phyloP scores from a whole-genome alignment of 2,329 filamentous ascomycete species.

The Verticillium dahliae region DNA sequence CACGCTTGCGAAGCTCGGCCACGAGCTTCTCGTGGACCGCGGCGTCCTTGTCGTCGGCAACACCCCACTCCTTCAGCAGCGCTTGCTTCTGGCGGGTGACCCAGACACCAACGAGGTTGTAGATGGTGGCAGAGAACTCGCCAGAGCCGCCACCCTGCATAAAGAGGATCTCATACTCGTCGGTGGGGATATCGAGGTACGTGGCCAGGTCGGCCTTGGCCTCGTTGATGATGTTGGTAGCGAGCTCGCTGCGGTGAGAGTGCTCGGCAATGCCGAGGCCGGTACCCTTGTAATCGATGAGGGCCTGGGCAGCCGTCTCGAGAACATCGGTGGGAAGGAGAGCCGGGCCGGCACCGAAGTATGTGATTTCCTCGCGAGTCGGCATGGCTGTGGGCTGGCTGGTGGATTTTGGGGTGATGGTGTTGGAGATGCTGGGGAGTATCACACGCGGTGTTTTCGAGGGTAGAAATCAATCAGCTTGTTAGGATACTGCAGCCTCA shows the following conservation, averaged over 20 bases:
- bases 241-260: constrained; percentile 77
- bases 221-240: constrained; percentile 70
- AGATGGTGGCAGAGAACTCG: constrained; percentile 76
- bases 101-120: constrained; percentile 82
- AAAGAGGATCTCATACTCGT: constrained; percentile 76
- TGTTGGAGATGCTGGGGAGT: not conserved
- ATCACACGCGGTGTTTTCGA: not conserved
- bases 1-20: constrained; percentile 53
- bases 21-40: constrained; percentile 46
- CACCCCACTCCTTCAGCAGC: constrained; percentile 49
- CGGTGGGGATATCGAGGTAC: constrained; percentile 75
- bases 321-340: constrained; percentile 75
- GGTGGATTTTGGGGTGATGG: not conserved
- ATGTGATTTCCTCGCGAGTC: constrained; percentile 66
- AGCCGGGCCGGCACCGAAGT: constrained; percentile 91
- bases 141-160: constrained; percentile 83
- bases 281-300: constrained; percentile 74
- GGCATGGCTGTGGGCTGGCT: constrained; percentile 46
- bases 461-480: not conserved
- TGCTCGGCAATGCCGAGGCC: constrained; percentile 87
- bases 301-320: constrained; percentile 65
- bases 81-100: constrained; percentile 60
- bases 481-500: not conserved
- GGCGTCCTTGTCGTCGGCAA: constrained; percentile 33
- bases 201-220: constrained; percentile 67